Evolutionary conservation across 2,329 filamentous ascomycete genomes (phyloP).

Genomic region (Trichoderma brevicompactum): DNA sequence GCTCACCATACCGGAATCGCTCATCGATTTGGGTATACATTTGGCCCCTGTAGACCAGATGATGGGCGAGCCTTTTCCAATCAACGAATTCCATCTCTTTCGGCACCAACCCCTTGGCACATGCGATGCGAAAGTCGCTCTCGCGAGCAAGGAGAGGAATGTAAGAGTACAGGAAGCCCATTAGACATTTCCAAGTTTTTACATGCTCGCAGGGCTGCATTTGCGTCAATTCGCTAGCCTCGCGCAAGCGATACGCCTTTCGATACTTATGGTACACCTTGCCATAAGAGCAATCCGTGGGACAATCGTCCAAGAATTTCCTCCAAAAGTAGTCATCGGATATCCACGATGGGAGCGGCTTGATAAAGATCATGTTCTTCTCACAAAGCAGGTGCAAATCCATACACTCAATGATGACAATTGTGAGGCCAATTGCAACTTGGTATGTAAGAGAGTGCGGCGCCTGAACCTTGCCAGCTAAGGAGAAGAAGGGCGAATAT

Average conservation of each 20-base stretch:
- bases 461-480: conserved; percentile 12
- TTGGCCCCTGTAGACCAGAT: background rate
- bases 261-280: too few species aligned
- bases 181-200: conserved; percentile 5
- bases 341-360: conserved; percentile 29
- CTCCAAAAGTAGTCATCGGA: too few species aligned
- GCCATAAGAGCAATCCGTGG: background rate
- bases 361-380: conserved; percentile 13
- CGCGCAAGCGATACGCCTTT: too few species aligned
- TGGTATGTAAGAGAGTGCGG: conserved; percentile 26
- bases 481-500: background rate
- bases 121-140: conserved; percentile 25
- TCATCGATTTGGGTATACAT: conserved; percentile 9
- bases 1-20: conserved; percentile 28
- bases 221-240: background rate
- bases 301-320: conserved; percentile 12
- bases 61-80: conserved; percentile 17
- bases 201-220: background rate
- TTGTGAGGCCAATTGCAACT: conserved; percentile 3
- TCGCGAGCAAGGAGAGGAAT: conserved; percentile 11
- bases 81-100: background rate
- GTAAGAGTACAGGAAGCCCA: conserved; percentile 27
- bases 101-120: conserved; percentile 6
- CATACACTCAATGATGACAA: conserved; percentile 21
- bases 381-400: conserved; percentile 24